phyloP scores from a whole-genome alignment of 2,329 filamentous ascomycete species.

The Verruconis gallopava region DNA sequence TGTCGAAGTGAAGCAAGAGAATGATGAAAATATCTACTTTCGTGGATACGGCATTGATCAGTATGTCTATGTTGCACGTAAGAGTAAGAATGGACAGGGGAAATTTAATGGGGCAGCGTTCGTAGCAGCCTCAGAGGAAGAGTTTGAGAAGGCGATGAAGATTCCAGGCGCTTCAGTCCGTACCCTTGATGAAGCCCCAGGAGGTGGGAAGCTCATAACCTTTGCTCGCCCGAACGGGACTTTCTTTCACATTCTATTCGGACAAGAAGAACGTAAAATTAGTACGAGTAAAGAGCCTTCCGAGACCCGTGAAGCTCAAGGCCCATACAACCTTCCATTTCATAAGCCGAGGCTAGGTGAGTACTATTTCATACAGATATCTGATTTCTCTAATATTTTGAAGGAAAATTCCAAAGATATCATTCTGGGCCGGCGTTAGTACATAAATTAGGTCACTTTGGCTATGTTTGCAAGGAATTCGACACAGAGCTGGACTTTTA shows the following conservation, averaged over 20 bases:
- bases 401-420: too few relatives aligned
- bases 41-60: background rate
- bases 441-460: background rate
- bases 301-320: conserved; percentile 15
- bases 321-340: background rate
- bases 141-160: background rate
- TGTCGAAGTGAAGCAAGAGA: background rate
- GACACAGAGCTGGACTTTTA: background rate
- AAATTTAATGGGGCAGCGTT: background rate
- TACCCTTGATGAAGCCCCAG: background rate
- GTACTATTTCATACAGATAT: background rate
- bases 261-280: too few relatives aligned
- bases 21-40: background rate
- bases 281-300: conserved; percentile 19
- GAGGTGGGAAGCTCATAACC: background rate
- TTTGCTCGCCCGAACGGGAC: background rate
- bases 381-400: too few relatives aligned
- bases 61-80: background rate
- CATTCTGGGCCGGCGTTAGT: background rate
- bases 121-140: background rate
- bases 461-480: background rate
- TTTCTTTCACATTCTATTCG: background rate
- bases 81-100: background rate
- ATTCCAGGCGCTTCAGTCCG: background rate
- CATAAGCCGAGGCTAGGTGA: background rate